phyloP scores from a whole-genome alignment of 2,329 filamentous ascomycete genomes.

The Stachybotrys elegans region DNA sequence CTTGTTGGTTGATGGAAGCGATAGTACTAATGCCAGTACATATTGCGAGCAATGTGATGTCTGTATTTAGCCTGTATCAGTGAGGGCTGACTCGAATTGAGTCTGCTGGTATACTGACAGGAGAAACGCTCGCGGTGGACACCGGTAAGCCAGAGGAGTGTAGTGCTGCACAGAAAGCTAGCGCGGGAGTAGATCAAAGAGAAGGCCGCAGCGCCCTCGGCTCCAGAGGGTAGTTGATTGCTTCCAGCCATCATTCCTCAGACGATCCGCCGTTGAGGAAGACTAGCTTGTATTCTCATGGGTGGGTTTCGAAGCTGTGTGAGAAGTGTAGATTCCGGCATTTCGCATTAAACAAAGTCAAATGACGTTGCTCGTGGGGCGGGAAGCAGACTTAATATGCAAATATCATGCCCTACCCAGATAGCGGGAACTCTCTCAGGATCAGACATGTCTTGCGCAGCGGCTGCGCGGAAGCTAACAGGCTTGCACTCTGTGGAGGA shows the following conservation, averaged over 20 bases:
- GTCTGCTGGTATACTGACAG: background rate
- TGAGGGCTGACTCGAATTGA: background rate
- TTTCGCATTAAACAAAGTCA: too few relatives aligned
- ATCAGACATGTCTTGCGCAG: too few relatives aligned
- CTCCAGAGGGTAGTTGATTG: background rate
- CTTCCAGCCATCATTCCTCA: background rate
- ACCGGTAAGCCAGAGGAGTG: background rate
- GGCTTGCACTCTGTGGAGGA: too few relatives aligned
- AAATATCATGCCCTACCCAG: too few relatives aligned
- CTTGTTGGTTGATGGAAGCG: background rate
- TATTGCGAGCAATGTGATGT: background rate
- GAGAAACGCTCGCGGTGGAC: background rate
- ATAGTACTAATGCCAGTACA: background rate
- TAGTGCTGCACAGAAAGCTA: background rate
- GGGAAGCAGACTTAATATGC: too few relatives aligned
- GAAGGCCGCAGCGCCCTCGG: background rate
- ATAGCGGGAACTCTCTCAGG: too few relatives aligned
- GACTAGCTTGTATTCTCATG: too few relatives aligned
- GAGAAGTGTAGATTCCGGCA: too few relatives aligned
- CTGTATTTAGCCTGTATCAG: background rate
- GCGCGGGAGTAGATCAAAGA: background rate
- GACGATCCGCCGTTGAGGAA: too few relatives aligned
- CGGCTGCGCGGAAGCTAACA: too few relatives aligned
- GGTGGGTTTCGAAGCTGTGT: too few relatives aligned
- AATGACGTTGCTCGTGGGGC: too few relatives aligned